phyloP scores from a whole-genome alignment of 805 yeast genomes.

The Yamadazyma phyllophila region DNA sequence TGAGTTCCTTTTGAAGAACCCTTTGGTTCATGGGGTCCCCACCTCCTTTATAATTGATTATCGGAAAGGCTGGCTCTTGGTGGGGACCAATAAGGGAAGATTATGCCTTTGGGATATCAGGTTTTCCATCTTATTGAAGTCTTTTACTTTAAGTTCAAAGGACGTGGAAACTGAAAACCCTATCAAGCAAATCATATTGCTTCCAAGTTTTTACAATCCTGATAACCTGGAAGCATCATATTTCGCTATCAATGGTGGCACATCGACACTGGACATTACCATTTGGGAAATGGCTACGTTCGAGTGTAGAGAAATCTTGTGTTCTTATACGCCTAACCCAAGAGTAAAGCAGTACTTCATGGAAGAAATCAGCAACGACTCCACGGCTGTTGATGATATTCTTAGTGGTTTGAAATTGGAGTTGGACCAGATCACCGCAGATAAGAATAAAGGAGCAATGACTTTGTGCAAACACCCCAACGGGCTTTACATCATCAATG shows the following conservation, averaged over 20 bases:
- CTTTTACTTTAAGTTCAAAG: constrained; percentile 54
- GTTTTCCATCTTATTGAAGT: constrained; percentile 56
- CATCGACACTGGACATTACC: constrained; percentile 53
- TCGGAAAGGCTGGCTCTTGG: constrained; percentile 57
- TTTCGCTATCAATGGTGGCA: constrained; percentile 39
- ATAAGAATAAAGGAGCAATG: constrained; percentile 1
- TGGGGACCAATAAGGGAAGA: constrained; percentile 76
- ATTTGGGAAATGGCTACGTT: constrained; percentile 74
- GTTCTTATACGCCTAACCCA: constrained; percentile 7
- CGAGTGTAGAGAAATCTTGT: constrained; percentile 47
- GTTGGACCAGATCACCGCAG: constrained; percentile 9
- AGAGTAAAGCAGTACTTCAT: constrained; percentile 20
- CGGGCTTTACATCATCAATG: constrained; percentile 8
- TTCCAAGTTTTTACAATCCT: constrained; percentile 7
- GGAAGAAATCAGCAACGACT: constrained; percentile 21
- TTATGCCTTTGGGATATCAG: constrained; percentile 81
- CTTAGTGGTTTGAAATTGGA: constrained; percentile 11
- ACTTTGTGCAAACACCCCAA: constrained; percentile 5
- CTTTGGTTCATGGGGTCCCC: constrained; percentile 64
- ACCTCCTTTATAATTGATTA: constrained; percentile 58
- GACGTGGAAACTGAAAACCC: constrained; percentile 16
- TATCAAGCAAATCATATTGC: constrained; percentile 10
- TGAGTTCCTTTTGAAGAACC: constrained; percentile 46
- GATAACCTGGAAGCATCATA: constrained; percentile 3
- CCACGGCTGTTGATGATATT: constrained; percentile 5